phyloP scores from a whole-genome alignment of 1,284 basidiomycete genomes.

The Grifola frondosa region DNA sequence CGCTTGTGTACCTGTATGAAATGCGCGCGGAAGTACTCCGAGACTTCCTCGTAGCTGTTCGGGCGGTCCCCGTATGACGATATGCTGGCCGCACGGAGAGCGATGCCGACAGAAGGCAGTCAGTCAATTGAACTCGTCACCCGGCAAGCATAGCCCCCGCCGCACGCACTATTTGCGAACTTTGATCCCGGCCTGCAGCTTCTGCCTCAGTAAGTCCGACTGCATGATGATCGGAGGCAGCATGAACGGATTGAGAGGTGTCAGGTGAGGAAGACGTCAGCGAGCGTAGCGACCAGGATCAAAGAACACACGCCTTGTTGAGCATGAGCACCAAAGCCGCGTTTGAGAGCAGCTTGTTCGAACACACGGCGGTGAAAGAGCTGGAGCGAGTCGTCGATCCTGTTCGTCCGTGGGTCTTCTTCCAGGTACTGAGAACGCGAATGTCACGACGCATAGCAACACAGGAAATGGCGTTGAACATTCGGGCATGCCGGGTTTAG shows the following conservation, averaged over 20 bases:
- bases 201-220: constrained; percentile 67
- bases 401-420: constrained; percentile 73
- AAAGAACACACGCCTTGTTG: constrained; percentile 57
- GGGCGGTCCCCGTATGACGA: constrained; percentile 75
- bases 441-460: constrained; percentile 3
- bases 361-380: constrained; percentile 71
- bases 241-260: background rate
- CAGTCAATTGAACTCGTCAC: background rate
- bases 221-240: constrained; percentile 28
- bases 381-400: constrained; percentile 78
- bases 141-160: background rate
- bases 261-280: background rate
- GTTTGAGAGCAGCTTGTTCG: constrained; percentile 69
- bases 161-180: constrained; percentile 68
- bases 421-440: constrained; percentile 61
- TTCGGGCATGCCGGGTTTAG: background rate
- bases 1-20: constrained; percentile 71
- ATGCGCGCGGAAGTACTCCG: constrained; percentile 77
- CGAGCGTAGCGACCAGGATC: background rate
- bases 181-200: constrained; percentile 60
- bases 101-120: background rate
- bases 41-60: constrained; percentile 68
- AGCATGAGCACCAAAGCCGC: constrained; percentile 73
- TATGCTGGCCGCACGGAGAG: constrained; percentile 47
- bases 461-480: background rate